These are phyloP conservation scores for Thelonectria rubi DNA, from an alignment of 2,329 filamentous ascomycete species.

Conservation along the genomic window DNA sequence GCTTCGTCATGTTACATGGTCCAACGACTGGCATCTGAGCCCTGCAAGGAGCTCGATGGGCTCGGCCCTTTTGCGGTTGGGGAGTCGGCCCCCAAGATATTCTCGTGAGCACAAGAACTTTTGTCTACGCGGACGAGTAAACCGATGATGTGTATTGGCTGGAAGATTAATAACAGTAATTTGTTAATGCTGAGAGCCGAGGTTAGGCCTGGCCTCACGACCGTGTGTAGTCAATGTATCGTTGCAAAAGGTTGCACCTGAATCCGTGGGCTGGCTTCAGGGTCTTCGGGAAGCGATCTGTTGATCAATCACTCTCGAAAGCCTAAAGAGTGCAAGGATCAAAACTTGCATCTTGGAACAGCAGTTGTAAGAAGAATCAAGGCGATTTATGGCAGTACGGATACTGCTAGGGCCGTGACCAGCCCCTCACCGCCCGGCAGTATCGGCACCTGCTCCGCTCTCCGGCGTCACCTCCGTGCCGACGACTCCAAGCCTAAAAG, in stretches of 20 bases:
- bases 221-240: too few species aligned
- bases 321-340: too few species aligned
- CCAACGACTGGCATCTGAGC: neutral
- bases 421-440: conserved; percentile 45
- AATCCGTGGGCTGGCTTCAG: too few species aligned
- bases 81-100: neutral
- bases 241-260: too few species aligned
- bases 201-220: too few species aligned
- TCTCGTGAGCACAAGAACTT: neutral
- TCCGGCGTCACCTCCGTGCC: conserved; percentile 32
- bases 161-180: too few species aligned
- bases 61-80: neutral
- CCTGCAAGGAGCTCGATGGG: neutral
- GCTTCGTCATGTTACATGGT: neutral
- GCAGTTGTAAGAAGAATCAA: too few species aligned
- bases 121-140: neutral
- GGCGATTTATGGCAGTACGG: neutral
- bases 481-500: neutral
- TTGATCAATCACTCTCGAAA: too few species aligned
- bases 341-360: too few species aligned
- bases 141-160: neutral
- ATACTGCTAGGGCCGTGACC: neutral
- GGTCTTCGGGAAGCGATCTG: too few species aligned
- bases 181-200: too few species aligned
- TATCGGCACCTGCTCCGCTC: conserved; percentile 31